Base-by-base conservation (phyloP, 441 rosid genomes). In the Croton laevigatus region DNA sequence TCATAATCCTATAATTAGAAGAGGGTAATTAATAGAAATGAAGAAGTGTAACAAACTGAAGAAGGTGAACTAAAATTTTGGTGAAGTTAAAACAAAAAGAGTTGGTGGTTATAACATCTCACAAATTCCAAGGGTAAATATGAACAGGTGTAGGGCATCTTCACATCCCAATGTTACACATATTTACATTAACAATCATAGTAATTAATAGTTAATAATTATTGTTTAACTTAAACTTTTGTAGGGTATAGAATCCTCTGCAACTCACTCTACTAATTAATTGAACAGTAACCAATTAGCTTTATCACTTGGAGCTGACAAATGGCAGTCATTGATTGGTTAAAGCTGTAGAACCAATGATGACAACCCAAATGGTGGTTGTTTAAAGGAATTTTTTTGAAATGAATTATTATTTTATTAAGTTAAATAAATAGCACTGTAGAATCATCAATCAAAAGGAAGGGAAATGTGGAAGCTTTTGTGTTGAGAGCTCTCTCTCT, bases 61-160 rank as follows among this genome's bases (percentile, higher is more conserved):
- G 22, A 54, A 0, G 52, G 17, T 54, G 62, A 55, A 44, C 51
- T 53, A 12, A 42, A 37, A 37, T 11, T 8, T n/a, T 19, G 61
- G 51, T 36, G 36, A 64, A 64, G 64, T 22, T 36, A 3, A n/a
- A 64, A 46, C 65, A 22, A 42, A 62, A 44, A 66, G 36, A 67
- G 74, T 64, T 75, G 66, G 86, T 75, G 66, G 86, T 82, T 82
- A 54, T 69, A 78, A 77, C 83, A 77, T 65, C 78, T 69, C 65
- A 66, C 76, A 71, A 74, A 40, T 78, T 80, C 67, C 40, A 74
- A 76, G 76, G 79, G 65, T 61, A 69, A n/a, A 3, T 40, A 40
- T 3, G 53, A 32, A 74, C 84, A 78, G 68, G 79, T 80, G 82
- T 72, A 66, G 38, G 78, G 79, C 76, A 71, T 48, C 17, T 38